Conservation (phyloP, 139 green algal genomes). For the Helicosporidium sp. region DNA sequence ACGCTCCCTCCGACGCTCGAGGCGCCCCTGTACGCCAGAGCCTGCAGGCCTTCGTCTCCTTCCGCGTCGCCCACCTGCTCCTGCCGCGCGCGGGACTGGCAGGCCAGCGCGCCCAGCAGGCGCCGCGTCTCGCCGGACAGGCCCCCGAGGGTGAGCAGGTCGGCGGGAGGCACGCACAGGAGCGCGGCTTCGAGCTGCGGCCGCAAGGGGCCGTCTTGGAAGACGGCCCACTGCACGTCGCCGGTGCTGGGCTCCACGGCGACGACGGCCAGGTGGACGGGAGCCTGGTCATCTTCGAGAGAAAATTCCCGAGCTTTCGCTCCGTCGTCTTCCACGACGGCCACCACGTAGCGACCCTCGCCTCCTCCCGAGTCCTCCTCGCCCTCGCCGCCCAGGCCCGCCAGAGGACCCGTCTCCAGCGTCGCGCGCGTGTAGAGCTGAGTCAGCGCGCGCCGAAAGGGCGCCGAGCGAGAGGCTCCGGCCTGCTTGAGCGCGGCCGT, state of each 20-base stretch:
- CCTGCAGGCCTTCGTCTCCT: background rate
- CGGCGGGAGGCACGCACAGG: conserved; percentile 34
- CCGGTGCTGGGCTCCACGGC: conserved; percentile 58
- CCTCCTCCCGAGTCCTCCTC: background rate
- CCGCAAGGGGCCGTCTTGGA: conserved; percentile 12
- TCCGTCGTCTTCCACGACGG: conserved; percentile 13
- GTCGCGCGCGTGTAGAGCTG: conserved; percentile 71
- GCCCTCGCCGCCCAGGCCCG: background rate
- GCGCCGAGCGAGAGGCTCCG: conserved; percentile 27
- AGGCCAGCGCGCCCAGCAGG: conserved; percentile 18
- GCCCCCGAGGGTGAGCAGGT: conserved; percentile 39
- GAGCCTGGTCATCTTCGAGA: too few species aligned
- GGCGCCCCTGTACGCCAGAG: too few species aligned
- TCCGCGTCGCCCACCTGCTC: background rate
- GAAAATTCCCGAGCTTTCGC: background rate
- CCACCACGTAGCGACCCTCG: conserved; percentile 19
- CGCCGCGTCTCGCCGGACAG: conserved; percentile 21
- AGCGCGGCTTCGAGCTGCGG: conserved; percentile 43
- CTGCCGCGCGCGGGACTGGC: background rate
- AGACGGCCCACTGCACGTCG: conserved; percentile 17
- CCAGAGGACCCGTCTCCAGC: conserved; percentile 36
- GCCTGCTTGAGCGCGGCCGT: conserved; percentile 64
- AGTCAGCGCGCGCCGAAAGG: conserved; percentile 58
- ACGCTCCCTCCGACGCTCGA: too few species aligned
- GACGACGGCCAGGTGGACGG: conserved; percentile 51